Base-by-base conservation (phyloP, 352 stramenopile species). In the Globisporangium emineosum region DNA sequence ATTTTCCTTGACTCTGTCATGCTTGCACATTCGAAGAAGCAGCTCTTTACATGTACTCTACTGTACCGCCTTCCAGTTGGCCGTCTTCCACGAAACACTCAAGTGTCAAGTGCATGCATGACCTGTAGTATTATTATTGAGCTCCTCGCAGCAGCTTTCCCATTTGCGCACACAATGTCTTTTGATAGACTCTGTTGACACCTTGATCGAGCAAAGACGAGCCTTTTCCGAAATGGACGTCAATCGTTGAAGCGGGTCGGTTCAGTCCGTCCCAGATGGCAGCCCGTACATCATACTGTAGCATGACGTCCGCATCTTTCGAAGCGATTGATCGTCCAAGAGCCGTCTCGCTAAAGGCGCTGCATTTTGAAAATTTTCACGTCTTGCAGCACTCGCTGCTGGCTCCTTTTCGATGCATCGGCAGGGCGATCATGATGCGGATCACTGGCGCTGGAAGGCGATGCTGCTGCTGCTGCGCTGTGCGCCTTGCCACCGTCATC, bases 321-420 rank as follows among this genome's bases (percentile, higher is more conserved):
- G 15, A 2, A 23, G 5, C 35, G 35, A 19, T 45, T 21, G 37
- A 21, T 21, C 37, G 13, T 45, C 17, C 40, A 45, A 45, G 40
- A 45, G 40, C 40, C 40, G 40, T 23, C 17, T 17, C 29, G 60
- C 60, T 65, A 65, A 65, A 61, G 54, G 42, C 37, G 63, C 35
- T 51, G 64, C 62, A 89, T 85, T 32, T 65, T 70, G 64, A 91
- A 88, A 75, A 89, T 85, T 71, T 88, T 88, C 37, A 89, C 82
- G 64, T 91, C 82, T 42, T 86, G 69, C 35, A 89, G 70, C 23
- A 72, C 79, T 53, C 55, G 65, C 45, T 75, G 65, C 50, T 77
- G 62, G 51, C 58, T 60, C 19, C 42, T 58, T 58, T 25, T 33
- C 19, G 10, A 27, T 15, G 54, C 21, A 8, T 29, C 40, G 12